Conservation (phyloP, 2,329 filamentous ascomycete genomes). For the Aspergillus carbonarius region DNA sequence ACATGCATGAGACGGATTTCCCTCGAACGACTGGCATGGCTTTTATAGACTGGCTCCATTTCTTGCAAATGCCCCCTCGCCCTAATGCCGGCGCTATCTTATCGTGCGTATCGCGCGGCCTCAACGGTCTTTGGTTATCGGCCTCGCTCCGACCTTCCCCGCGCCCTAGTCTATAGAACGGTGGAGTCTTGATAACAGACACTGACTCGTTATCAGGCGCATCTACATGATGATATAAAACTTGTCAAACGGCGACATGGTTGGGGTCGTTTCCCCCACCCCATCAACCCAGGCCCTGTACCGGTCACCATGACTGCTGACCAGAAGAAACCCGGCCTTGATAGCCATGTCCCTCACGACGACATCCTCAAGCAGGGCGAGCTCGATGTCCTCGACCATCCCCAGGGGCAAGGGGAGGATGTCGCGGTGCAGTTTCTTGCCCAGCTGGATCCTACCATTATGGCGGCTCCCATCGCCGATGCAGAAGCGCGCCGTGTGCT, state of each 20-base stretch:
- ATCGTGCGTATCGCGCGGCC: background rate
- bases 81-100: background rate
- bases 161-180: background rate
- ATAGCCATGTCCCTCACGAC: background rate
- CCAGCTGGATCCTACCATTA: background rate
- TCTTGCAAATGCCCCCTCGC: background rate
- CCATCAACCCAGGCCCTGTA: background rate
- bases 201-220: background rate
- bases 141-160: slow-evolving; percentile 5
- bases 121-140: background rate
- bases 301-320: background rate
- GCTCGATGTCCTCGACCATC: background rate
- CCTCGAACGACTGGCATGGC: background rate
- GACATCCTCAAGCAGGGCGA: background rate
- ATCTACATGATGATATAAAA: background rate
- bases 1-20: background rate
- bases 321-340: background rate
- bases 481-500: slow-evolving; percentile 3
- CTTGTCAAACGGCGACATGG: background rate
- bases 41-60: background rate
- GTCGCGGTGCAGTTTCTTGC: slow-evolving; percentile 2
- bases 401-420: background rate
- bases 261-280: background rate
- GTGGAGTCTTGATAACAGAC: background rate
- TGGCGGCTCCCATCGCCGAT: background rate